phyloP scores from a whole-genome alignment of 768 basidiomycete species.

The Mycena indigotica region DNA sequence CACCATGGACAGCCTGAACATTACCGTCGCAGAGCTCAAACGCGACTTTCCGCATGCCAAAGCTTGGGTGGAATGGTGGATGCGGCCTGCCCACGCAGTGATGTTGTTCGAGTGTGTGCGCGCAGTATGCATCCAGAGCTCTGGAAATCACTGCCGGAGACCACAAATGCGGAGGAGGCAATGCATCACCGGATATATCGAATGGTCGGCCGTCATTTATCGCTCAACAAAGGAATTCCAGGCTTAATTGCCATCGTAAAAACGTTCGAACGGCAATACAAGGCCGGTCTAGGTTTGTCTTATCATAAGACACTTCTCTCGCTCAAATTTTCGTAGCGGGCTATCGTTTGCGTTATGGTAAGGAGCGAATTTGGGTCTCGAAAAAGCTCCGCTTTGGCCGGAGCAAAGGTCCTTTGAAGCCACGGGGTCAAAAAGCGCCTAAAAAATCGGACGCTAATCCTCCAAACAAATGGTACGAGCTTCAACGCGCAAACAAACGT shows the following conservation, averaged over 20 bases:
- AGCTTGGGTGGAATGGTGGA: slow-evolving; percentile 40
- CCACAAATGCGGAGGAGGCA: slow-evolving; percentile 25
- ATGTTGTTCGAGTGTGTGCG: slow-evolving; percentile 22
- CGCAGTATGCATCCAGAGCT: slow-evolving; percentile 15
- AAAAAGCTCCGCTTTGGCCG: background rate
- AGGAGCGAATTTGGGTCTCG: background rate
- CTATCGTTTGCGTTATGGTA: slow-evolving; percentile 7
- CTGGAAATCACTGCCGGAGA: slow-evolving; percentile 22
- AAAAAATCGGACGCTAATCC: background rate
- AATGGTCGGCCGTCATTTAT: slow-evolving; percentile 11
- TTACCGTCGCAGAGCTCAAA: slow-evolving; percentile 14
- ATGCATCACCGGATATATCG: slow-evolving; percentile 25
- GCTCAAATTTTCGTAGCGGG: background rate
- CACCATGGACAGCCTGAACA: slow-evolving; percentile 14
- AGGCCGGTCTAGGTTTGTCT: slow-evolving; percentile 2
- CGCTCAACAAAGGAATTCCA: slow-evolving; percentile 3
- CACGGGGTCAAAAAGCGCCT: background rate
- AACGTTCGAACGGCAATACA: slow-evolving; percentile 5
- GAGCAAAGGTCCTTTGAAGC: background rate
- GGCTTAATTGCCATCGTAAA: slow-evolving; percentile 1
- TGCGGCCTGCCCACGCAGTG: slow-evolving; percentile 21
- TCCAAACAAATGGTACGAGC: background rate
- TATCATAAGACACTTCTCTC: background rate
- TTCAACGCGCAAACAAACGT: background rate
- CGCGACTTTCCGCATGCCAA: slow-evolving; percentile 27